Percentiles rank a stretch among this genome's conserved stretches.
These are phyloP conservation scores for Gleditsia sinensis DNA, from an alignment of 306 rosid species.

Conservation along the genomic window DNA sequence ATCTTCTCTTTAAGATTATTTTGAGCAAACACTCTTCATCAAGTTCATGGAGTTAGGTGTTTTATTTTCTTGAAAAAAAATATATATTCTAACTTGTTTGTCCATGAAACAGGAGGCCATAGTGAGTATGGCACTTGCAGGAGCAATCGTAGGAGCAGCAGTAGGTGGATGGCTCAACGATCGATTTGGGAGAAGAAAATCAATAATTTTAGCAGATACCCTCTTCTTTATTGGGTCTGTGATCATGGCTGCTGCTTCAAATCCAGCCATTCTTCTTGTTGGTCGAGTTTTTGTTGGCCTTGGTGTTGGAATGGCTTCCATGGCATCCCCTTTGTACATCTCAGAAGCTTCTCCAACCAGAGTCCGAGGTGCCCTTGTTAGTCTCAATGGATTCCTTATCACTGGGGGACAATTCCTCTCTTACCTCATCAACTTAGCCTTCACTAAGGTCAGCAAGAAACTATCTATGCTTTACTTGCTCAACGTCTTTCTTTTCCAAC, in stretches of 20 bases:
- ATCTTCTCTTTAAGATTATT: no score
- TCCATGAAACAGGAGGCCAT: constrained; percentile 54
- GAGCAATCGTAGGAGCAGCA: constrained; percentile 72
- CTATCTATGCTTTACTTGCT: background rate
- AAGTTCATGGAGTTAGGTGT: no score
- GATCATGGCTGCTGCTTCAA: constrained; percentile 50
- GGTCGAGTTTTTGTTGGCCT: constrained; percentile 65
- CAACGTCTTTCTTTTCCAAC: no score
- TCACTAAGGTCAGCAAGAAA: constrained; percentile 45
- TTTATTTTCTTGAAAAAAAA: no score
- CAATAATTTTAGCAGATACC: constrained; percentile 50
- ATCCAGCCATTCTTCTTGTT: constrained; percentile 41
- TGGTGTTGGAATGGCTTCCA: constrained; percentile 75
- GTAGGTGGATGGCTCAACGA: constrained; percentile 71
- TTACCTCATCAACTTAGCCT: constrained; percentile 63
- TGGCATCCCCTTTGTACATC: constrained; percentile 71
- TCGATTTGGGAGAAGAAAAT: constrained; percentile 48
- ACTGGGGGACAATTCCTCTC: constrained; percentile 78
- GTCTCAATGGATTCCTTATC: constrained; percentile 66
- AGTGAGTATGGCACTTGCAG: constrained; percentile 68
- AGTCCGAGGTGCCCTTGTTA: constrained; percentile 72
- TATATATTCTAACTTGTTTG: no score
- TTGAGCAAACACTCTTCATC: no score
- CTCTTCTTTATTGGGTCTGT: constrained; percentile 56
- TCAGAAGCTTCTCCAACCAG: constrained; percentile 72